Percentiles rank a stretch among this genome's conserved stretches.
These are phyloP conservation scores for Pistacia atlantica DNA, from an alignment of 345 rosid species.

Conservation along the genomic window DNA sequence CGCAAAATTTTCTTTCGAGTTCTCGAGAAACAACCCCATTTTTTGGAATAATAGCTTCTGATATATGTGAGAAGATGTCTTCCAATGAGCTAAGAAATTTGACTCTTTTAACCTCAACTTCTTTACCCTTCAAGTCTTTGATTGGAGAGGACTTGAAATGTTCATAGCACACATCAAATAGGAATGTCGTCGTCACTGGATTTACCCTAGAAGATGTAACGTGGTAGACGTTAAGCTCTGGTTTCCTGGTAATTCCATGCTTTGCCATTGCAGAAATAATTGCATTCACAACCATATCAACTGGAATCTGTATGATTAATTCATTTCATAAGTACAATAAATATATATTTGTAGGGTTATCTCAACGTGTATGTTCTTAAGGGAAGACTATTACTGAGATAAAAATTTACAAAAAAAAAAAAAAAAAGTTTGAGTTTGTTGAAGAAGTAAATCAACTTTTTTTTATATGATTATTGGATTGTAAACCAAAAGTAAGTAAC, in stretches of 20 bases:
- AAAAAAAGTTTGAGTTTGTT: too few species aligned
- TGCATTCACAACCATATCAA: slow-evolving; percentile 32
- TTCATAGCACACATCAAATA: background rate
- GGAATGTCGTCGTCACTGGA: background rate
- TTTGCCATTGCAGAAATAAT: slow-evolving; percentile 36
- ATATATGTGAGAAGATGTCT: slow-evolving; percentile 18
- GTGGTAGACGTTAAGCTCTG: slow-evolving; percentile 23
- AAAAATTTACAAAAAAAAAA: too few species aligned
- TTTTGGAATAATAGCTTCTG: background rate
- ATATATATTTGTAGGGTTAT: too few species aligned
- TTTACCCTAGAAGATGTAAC: slow-evolving; percentile 29
- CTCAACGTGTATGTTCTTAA: too few species aligned
- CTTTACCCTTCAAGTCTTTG: slow-evolving; percentile 15
- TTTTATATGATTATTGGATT: too few species aligned
- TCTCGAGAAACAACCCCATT: background rate
- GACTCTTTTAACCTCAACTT: slow-evolving; percentile 3
- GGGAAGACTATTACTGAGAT: too few species aligned
- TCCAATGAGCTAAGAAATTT: slow-evolving; percentile 24
- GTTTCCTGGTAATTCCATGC: slow-evolving; percentile 22
- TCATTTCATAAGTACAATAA: background rate
- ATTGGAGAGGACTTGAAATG: slow-evolving; percentile 24
- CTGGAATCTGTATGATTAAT: slow-evolving; percentile 26
- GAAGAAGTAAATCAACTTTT: too few species aligned
- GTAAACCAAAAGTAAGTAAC: too few species aligned
- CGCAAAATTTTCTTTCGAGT: slow-evolving; percentile 8